These are phyloP conservation scores for Phytophthora agathidicida DNA, from an alignment of 352 stramenopile species.

Conservation along the genomic window DNA sequence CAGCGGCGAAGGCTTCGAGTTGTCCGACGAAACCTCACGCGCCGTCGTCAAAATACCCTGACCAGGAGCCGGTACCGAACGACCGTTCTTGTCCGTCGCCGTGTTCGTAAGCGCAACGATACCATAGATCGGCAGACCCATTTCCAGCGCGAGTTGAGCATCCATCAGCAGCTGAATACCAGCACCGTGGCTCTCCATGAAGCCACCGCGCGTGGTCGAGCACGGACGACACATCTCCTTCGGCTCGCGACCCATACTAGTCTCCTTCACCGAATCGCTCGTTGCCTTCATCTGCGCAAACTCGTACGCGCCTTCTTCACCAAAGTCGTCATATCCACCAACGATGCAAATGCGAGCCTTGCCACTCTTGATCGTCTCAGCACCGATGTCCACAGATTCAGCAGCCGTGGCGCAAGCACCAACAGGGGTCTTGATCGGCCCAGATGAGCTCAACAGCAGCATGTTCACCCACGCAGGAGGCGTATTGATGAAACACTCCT, in stretches of 20 bases:
- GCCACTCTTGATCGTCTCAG: conserved; percentile 88
- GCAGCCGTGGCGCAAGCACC: conserved; percentile 86
- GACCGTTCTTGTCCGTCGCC: conserved; percentile 88
- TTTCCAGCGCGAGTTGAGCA: conserved; percentile 85
- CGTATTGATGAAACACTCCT: conserved; percentile 91
- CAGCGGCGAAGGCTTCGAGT: conserved; percentile 49
- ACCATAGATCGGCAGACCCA: conserved; percentile 87
- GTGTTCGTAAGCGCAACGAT: conserved; percentile 87
- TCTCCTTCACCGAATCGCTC: conserved; percentile 85
- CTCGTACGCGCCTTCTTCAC: conserved; percentile 85
- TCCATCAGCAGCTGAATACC: conserved; percentile 91
- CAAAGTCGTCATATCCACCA: conserved; percentile 89
- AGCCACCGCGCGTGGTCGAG: conserved; percentile 77
- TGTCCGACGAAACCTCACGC: conserved; percentile 45
- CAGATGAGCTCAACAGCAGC: conserved; percentile 85
- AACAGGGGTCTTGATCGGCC: conserved; percentile 89
- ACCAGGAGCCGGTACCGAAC: conserved; percentile 82
- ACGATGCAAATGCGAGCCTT: conserved; percentile 88
- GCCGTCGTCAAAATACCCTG: conserved; percentile 89
- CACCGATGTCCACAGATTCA: conserved; percentile 88
- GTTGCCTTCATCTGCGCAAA: conserved; percentile 92
- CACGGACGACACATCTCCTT: conserved; percentile 88
- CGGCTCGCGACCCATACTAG: conserved; percentile 73
- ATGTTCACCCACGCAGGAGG: conserved; percentile 92
- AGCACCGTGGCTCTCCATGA: conserved; percentile 90